phyloP scores from a whole-genome alignment of 202 grass and related monocot species.

The Brachypodium distachyon region DNA sequence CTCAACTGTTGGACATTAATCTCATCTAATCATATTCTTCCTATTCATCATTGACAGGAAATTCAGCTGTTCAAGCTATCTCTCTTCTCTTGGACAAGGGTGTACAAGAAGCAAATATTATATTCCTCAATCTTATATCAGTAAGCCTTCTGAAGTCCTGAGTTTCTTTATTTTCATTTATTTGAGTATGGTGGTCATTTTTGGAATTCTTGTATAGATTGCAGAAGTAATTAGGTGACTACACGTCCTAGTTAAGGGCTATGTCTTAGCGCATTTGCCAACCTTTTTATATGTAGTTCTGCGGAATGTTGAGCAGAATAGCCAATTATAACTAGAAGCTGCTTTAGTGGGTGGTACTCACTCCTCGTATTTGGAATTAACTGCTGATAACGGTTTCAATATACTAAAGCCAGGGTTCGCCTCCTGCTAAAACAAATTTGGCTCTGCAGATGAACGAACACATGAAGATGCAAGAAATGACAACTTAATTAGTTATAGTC shows the following conservation, averaged over 20 bases:
- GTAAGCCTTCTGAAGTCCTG: conserved; percentile 40
- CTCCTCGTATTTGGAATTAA: background rate
- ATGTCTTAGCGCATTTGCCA: background rate
- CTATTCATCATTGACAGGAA: conserved; percentile 49
- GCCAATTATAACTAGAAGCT: background rate
- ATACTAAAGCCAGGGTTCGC: background rate
- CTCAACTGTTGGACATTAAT: background rate
- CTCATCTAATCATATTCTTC: background rate
- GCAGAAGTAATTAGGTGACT: background rate
- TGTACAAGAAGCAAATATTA: conserved; percentile 59
- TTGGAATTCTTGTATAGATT: background rate
- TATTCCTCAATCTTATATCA: conserved; percentile 64
- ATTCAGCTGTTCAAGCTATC: conserved; percentile 92
- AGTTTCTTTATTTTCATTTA: background rate
- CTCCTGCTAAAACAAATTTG: background rate
- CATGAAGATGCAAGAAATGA: background rate
- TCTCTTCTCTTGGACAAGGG: conserved; percentile 78
- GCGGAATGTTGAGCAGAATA: background rate
- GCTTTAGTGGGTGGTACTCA: background rate
- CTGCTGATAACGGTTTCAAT: background rate
- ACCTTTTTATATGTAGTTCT: background rate
- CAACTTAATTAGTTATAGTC: background rate
- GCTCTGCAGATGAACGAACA: background rate
- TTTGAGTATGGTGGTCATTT: background rate
- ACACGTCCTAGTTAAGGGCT: background rate